Evolutionary conservation across 805 yeast genomes (phyloP).

Genomic region (Hanseniaspora mollemarum): DNA sequence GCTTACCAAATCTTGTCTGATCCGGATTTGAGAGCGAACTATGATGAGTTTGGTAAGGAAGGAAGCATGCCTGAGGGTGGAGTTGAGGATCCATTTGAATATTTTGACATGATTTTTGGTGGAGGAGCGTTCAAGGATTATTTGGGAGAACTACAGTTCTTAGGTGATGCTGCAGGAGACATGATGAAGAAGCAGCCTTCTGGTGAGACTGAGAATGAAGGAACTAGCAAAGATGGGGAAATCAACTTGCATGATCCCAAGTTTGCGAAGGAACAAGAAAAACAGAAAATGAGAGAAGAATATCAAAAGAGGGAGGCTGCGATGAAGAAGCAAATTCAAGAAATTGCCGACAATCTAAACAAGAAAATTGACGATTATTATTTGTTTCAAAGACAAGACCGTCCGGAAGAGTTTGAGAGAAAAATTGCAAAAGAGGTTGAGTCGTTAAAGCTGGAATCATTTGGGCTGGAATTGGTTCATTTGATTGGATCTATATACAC

Average conservation of each 20-base stretch:
- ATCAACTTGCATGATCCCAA: conserved; percentile 32
- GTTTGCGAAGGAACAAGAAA: conserved; percentile 29
- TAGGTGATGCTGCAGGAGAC: conserved; percentile 33
- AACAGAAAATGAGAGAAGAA: conserved; percentile 41
- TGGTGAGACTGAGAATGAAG: conserved; percentile 16
- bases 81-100: conserved; percentile 76
- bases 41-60: conserved; percentile 79
- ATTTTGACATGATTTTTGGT: conserved; percentile 73
- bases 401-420: conserved; percentile 38
- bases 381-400: conserved; percentile 38
- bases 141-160: conserved; percentile 65
- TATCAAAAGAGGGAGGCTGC: conserved; percentile 46
- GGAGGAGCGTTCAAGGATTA: conserved; percentile 69
- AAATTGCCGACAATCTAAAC: conserved; percentile 40
- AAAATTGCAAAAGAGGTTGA: conserved; percentile 55
- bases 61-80: conserved; percentile 59
- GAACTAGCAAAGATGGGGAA: conserved; percentile 15
- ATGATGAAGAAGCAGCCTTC: conserved; percentile 24
- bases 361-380: conserved; percentile 36
- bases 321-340: conserved; percentile 39
- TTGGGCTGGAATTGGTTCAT: conserved; percentile 79
- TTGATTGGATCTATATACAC: conserved; percentile 72
- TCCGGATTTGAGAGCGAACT: conserved; percentile 50
- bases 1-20: conserved; percentile 78
- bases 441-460: conserved; percentile 83